A percentile compares a stretch with the other conserved stretches of the same genome.
Conservation (phyloP, 257 asterid genomes). For the Rhazya stricta region DNA sequence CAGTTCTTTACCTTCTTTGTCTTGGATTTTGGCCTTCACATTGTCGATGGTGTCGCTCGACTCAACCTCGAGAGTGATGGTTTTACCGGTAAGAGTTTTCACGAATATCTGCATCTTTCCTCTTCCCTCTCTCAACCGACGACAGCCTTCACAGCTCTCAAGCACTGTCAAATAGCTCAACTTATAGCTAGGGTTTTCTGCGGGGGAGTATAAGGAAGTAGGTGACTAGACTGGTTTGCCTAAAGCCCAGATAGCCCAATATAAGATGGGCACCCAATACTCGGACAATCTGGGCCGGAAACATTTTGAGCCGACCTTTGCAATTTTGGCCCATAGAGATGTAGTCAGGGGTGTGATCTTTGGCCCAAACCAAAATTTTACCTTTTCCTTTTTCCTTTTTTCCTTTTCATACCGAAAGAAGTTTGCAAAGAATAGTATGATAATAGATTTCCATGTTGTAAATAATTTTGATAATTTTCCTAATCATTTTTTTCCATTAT, state of each 20-base stretch:
- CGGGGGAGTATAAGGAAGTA: too few species aligned
- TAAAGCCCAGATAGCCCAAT: background rate
- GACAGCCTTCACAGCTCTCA: background rate
- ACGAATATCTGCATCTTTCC: conserved; percentile 34
- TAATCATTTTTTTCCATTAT: too few species aligned
- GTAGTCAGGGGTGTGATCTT: too few species aligned
- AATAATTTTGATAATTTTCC: too few species aligned
- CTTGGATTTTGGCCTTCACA: conserved; percentile 31
- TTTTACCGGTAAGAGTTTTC: conserved; percentile 29
- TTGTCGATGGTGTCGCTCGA: conserved; percentile 33
- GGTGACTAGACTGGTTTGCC: background rate
- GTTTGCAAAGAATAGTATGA: too few species aligned
- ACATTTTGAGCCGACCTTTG: too few species aligned
- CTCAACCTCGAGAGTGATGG: conserved; percentile 31
- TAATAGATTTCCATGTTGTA: too few species aligned
- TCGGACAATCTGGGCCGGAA: too few species aligned
- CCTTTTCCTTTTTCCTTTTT: too few species aligned
- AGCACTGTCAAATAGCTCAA: background rate
- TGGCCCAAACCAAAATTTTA: too few species aligned
- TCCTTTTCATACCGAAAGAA: too few species aligned
- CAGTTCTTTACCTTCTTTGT: conserved; percentile 22
- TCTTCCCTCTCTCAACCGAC: background rate
- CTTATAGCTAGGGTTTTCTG: conserved; percentile 5
- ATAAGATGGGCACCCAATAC: background rate
- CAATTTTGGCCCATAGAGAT: background rate